Percentiles rank a stretch among this genome's conserved stretches.
These are phyloP conservation scores for Euphorbia peplus DNA, from an alignment of 345 rosid genomes.

Conservation along the genomic window DNA sequence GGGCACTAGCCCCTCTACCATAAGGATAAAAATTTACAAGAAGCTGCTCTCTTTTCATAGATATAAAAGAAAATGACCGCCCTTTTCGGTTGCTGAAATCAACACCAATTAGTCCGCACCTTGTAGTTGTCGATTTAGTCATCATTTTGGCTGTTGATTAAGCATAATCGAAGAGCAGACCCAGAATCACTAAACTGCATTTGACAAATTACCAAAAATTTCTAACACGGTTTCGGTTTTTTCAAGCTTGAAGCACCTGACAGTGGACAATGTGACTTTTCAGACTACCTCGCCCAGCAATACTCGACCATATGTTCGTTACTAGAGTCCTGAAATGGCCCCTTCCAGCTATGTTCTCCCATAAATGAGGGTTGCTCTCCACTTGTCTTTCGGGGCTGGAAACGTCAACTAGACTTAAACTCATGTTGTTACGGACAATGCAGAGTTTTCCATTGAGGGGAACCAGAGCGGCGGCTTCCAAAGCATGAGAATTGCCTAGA, in stretches of 20 bases:
- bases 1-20: conserved; percentile 19
- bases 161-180: conserved; percentile 22
- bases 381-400: conserved; percentile 59
- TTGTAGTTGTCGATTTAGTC: neutral
- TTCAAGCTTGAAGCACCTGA: conserved; percentile 93
- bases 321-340: conserved; percentile 78
- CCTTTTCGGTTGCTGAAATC: conserved; percentile 22
- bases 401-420: conserved; percentile 88
- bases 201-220: conserved; percentile 15
- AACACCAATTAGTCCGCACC: conserved; percentile 19
- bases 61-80: conserved; percentile 26
- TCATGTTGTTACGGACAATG: conserved; percentile 91
- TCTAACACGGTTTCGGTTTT: conserved; percentile 15
- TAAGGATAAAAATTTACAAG: conserved; percentile 35
- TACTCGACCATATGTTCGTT: conserved; percentile 79
- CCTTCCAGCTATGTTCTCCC: conserved; percentile 86
- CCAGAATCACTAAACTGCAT: conserved; percentile 18
- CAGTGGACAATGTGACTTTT: conserved; percentile 91
- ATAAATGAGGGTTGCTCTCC: conserved; percentile 62
- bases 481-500: conserved; percentile 68
- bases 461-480: conserved; percentile 96
- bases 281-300: conserved; percentile 85
- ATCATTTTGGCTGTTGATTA: no score
- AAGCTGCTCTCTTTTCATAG: conserved; percentile 29
- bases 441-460: conserved; percentile 81